Conservation (phyloP, 2,329 filamentous ascomycete species). For the Hymenoscyphus linearis region DNA sequence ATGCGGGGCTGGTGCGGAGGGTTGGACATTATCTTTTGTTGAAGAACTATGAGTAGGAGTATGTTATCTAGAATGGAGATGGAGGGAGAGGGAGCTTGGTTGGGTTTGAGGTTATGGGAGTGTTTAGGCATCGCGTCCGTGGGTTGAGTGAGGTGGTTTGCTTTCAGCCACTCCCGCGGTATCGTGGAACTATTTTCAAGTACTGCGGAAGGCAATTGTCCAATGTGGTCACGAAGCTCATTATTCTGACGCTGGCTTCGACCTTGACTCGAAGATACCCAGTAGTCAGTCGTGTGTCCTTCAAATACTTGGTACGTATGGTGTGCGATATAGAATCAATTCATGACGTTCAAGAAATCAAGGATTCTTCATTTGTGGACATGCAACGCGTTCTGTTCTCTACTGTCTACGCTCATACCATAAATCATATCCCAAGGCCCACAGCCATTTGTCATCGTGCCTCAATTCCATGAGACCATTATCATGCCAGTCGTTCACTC, state of each 20-base stretch:
- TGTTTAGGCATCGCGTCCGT: too few relatives aligned
- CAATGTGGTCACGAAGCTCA: too few relatives aligned
- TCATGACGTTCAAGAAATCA: not conserved
- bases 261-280: too few relatives aligned
- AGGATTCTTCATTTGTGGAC: not conserved
- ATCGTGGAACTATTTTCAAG: too few relatives aligned
- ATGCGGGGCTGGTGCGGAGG: conserved; percentile 36
- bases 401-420: not conserved
- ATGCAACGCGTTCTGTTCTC: not conserved
- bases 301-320: too few relatives aligned
- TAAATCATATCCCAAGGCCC: not conserved
- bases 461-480: conserved; percentile 3
- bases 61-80: not conserved
- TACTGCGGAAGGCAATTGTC: too few relatives aligned
- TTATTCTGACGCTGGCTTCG: too few relatives aligned
- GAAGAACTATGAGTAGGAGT: conserved; percentile 4
- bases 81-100: conserved; percentile 16
- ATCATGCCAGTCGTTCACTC: not conserved
- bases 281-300: too few relatives aligned
- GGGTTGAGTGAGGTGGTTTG: too few relatives aligned
- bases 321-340: not conserved
- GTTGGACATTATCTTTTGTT: conserved; percentile 44
- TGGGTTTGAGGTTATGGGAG: too few relatives aligned
- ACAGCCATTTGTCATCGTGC: conserved; percentile 12
- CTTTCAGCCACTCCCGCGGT: too few relatives aligned